A percentile compares a stretch with the other conserved stretches of the same genome.
Evolutionary conservation across 306 rosid species (phyloP).

Genomic region (Alnus rubra): DNA sequence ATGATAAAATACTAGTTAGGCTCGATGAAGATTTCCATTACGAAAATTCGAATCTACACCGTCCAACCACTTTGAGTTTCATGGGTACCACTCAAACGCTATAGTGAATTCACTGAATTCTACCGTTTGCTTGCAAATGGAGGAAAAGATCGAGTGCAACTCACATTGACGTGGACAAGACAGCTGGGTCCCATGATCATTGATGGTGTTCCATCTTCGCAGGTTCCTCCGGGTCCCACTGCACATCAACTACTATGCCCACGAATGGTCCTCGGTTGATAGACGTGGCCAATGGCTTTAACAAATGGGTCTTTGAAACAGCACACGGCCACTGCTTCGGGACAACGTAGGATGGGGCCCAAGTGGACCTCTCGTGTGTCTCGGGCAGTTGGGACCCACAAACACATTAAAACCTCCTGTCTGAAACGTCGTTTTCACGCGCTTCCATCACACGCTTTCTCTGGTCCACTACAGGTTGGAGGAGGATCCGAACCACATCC

Average conservation of each 20-base stretch:
- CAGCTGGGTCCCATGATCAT: background rate
- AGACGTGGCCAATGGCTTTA: conserved; percentile 26
- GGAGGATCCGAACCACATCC: background rate
- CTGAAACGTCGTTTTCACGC: background rate
- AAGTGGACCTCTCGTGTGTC: conserved; percentile 17
- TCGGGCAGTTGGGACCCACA: background rate
- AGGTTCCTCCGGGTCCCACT: conserved; percentile 9
- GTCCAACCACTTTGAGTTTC: no score
- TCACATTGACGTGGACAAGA: background rate
- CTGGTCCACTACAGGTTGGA: conserved; percentile 8
- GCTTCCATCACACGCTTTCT: background rate
- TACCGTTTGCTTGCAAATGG: no score
- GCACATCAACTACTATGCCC: background rate
- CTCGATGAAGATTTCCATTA: no score
- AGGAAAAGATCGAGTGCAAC: background rate
- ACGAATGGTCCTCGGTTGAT: conserved; percentile 24
- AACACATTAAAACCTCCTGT: background rate
- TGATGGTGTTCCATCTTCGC: conserved; percentile 15
- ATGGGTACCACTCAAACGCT: no score
- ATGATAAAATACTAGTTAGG: no score
- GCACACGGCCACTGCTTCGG: background rate
- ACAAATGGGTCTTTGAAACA: background rate
- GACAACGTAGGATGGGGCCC: background rate
- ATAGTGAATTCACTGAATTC: no score
- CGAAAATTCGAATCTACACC: no score